Percentiles rank a stretch among this genome's conserved stretches.
Conservation (phyloP, 2,329 filamentous ascomycete genomes). For the Cladosporium sp. region DNA sequence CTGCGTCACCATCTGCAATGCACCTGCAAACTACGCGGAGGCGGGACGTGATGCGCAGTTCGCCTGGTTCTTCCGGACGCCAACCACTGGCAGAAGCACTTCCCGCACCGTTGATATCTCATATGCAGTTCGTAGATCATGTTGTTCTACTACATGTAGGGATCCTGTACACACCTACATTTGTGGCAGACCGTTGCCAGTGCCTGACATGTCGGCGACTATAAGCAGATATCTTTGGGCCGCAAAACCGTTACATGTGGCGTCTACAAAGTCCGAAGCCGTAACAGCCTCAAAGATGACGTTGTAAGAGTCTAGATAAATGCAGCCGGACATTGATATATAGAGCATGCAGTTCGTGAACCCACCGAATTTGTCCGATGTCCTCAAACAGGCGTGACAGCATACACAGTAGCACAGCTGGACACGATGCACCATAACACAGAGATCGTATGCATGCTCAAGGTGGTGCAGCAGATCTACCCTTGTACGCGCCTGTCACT, state of each 20-base stretch:
- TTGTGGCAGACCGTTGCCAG: neutral
- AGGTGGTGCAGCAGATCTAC: neutral
- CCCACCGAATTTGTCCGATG: neutral
- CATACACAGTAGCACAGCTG: neutral
- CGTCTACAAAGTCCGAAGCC: neutral
- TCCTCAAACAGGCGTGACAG: neutral
- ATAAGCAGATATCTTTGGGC: neutral
- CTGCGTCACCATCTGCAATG: slow-evolving; percentile 5
- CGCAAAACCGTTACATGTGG: neutral
- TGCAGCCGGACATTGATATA: neutral
- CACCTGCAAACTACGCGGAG: neutral
- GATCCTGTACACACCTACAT: neutral
- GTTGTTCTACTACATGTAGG: neutral
- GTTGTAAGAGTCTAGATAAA: neutral
- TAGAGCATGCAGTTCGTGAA: neutral
- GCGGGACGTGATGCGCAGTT: neutral
- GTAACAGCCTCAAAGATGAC: neutral
- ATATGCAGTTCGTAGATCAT: neutral
- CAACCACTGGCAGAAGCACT: neutral
- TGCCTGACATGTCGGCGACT: neutral
- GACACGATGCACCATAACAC: neutral
- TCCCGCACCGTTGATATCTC: neutral
- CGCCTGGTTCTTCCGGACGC: neutral
- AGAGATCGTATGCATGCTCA: neutral
- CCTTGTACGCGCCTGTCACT: neutral